Conservation (phyloP, 495 filamentous ascomycete genomes). For the Saxophila tyrrhenica region DNA sequence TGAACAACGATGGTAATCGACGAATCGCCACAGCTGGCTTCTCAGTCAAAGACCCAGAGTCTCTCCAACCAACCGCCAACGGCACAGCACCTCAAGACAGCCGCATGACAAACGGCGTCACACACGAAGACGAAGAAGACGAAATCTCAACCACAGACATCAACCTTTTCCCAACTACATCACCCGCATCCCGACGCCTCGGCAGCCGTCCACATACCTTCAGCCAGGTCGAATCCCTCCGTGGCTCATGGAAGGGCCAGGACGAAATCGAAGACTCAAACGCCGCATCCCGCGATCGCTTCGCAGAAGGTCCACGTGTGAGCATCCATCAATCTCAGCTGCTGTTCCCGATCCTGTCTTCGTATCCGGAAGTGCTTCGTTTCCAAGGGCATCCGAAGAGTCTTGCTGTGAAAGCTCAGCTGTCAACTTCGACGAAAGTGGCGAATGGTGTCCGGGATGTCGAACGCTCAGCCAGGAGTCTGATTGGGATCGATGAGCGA, state of each 20-base stretch:
- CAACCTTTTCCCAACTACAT: conserved; percentile 5
- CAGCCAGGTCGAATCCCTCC: conserved; percentile 19
- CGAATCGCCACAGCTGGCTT: conserved; percentile 64
- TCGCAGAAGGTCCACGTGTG: conserved; percentile 14
- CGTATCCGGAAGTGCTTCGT: conserved; percentile 61
- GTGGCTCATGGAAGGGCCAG: conserved; percentile 20
- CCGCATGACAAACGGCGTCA: conserved; percentile 11
- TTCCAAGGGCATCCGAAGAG: conserved; percentile 13
- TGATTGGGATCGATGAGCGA: conserved; percentile 61
- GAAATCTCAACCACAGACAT: conserved; percentile 10
- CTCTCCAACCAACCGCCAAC: not conserved
- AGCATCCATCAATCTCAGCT: conserved; percentile 47
- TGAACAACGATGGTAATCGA: conserved; percentile 70
- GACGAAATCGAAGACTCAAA: conserved; percentile 14
- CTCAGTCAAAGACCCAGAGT: conserved; percentile 30
- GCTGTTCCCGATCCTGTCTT: conserved; percentile 67
- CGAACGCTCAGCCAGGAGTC: conserved; percentile 44
- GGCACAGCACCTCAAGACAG: conserved; percentile 6
- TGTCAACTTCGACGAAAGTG: conserved; percentile 66
- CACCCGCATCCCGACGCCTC: not conserved
- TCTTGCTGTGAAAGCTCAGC: conserved; percentile 47
- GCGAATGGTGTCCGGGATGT: conserved; percentile 55
- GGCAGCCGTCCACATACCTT: conserved; percentile 17
- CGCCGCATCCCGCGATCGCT: conserved; percentile 11
- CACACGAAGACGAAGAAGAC: not conserved